These are phyloP conservation scores for Boletus insuetus DNA, from an alignment of 768 basidiomycete species.

Conservation along the genomic window DNA sequence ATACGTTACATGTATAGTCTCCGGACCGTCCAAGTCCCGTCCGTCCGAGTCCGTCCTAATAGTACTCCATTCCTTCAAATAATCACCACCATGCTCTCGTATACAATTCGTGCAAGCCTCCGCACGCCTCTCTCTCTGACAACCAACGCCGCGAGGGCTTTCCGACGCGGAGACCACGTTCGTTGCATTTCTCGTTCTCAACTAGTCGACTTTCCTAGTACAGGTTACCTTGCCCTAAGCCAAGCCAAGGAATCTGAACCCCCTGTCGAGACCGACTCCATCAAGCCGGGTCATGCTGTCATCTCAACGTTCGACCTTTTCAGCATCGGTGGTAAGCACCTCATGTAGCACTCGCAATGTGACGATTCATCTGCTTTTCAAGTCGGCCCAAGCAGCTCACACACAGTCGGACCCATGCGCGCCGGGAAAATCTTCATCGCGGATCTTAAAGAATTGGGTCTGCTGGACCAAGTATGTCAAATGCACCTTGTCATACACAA, in stretches of 20 bases:
- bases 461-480: slow-evolving; percentile 62
- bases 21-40: too few relatives aligned
- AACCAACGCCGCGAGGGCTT: neutral
- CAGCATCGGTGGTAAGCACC: slow-evolving; percentile 76
- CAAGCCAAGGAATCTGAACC: neutral
- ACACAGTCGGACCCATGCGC: slow-evolving; percentile 85
- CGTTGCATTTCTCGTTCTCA: slow-evolving; percentile 19
- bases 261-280: slow-evolving; percentile 9
- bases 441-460: slow-evolving; percentile 62
- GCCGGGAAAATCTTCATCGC: slow-evolving; percentile 86
- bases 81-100: slow-evolving; percentile 3
- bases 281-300: slow-evolving; percentile 75
- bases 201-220: neutral
- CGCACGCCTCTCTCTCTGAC: neutral
- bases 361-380: slow-evolving; percentile 28
- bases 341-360: neutral
- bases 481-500: neutral
- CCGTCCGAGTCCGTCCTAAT: too few relatives aligned
- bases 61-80: neutral
- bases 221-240: neutral
- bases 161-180: neutral
- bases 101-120: neutral
- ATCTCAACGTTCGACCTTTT: slow-evolving; percentile 93
- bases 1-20: too few relatives aligned
- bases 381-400: slow-evolving; percentile 61